Evolutionary conservation across 208 protist species (phyloP), one percentile per base, ranked within the genome.

Genomic region (Leishmania mexicana): DNA sequence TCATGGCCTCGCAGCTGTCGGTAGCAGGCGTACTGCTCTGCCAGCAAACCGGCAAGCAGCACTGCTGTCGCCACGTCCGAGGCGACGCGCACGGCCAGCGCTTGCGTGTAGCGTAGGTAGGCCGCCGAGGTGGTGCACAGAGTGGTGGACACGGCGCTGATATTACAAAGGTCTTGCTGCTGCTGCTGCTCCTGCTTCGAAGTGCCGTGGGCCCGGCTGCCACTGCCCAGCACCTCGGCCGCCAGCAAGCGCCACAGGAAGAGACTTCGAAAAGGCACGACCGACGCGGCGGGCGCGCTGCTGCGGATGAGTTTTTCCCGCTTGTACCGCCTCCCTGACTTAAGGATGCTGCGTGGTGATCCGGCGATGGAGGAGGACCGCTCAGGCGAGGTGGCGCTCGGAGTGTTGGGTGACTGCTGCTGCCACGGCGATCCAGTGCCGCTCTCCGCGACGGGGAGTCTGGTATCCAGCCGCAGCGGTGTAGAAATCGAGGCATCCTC

Each of bases 251-350:
- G 85, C 88, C 88, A 92, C 49, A 87, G 58, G 21, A 81, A 67
- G 10, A 85, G 57, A 49, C 71, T 84, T 53, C 79, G 65, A 62
- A 89, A 90, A 1, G 88, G 88, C 38, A 86, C 75, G 13, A 89
- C 81, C 0, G 88, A 89, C 28, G 64, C 24, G 15, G 88, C 76
- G 1, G 88, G 85, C 1, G 88, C 88, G 54, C 88, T 87, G 83
- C 71, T 85, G 8, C 85, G 85, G 35, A 91, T 74, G 3, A 91
- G 83, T 45, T 81, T 81, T 58, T 83, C 72, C 15, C 80, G 75
- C 62, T 79, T 82, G 71, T 88, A 91, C 49, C 88, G 88, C 35
- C 76, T 71, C n/a, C 85, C 88, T 3, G 88, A 87, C 83, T 91
- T 91, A 70, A 91, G 88, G 62, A 91, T 91, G 51, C 88, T 91